phyloP scores from a whole-genome alignment of 2,329 filamentous ascomycete species.

The Aspergillus sergii region DNA sequence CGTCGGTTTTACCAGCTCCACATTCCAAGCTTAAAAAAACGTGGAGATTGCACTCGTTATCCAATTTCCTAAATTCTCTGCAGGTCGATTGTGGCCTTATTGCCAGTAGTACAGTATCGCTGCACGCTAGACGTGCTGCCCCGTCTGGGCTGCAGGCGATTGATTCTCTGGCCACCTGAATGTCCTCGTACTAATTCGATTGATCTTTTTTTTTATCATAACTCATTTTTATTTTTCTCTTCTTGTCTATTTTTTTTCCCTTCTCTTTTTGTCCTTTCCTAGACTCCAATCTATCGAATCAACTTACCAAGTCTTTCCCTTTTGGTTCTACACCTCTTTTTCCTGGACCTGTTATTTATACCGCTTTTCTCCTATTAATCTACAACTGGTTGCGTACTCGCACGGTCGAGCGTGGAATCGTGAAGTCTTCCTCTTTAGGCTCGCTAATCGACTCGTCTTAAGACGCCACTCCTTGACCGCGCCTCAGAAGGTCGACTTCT shows the following conservation, averaged over 20 bases:
- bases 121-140: constrained; percentile 28
- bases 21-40: background rate
- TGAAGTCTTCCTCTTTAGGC: constrained; percentile 1
- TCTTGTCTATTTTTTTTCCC: constrained; percentile 1
- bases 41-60: constrained; percentile 4
- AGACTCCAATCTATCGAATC: constrained; percentile 3
- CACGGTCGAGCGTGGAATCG: constrained; percentile 14
- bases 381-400: constrained; percentile 6
- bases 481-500: background rate
- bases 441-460: constrained; percentile 4
- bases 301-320: constrained; percentile 7
- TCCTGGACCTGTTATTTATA: constrained; percentile 6
- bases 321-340: background rate
- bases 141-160: constrained; percentile 22
- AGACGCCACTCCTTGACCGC: constrained; percentile 1
- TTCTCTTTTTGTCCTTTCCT: constrained; percentile 10
- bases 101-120: constrained; percentile 18
- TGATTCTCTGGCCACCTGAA: constrained; percentile 23
- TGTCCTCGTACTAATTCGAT: constrained; percentile 2
- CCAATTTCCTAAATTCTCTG: constrained; percentile 4
- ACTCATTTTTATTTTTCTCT: constrained; percentile 9
- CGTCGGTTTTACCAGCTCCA: constrained; percentile 4
- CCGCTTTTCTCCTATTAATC: background rate
- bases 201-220: constrained; percentile 12
- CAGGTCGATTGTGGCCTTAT: constrained; percentile 5